A percentile compares a stretch with the other conserved stretches of the same genome.
Conservation (phyloP, 257 asterid genomes). For the Capsicum chinense region DNA sequence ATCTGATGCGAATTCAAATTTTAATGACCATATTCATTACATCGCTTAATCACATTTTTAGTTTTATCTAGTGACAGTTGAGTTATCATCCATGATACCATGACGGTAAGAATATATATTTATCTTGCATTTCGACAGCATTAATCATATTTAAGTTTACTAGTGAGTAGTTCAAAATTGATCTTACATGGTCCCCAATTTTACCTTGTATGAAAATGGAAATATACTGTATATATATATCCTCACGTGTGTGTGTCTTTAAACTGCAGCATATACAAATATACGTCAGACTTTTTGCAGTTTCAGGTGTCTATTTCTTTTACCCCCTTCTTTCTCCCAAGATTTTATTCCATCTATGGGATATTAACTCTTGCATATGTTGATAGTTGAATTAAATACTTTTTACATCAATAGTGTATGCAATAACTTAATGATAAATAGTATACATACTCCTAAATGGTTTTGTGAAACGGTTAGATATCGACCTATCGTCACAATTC, state of each 20-base stretch:
- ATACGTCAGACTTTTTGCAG: constrained; percentile 17
- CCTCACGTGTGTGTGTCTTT: constrained; percentile 33
- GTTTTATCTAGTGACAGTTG: not conserved
- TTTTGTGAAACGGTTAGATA: too few species aligned
- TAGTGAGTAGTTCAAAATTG: constrained; percentile 7
- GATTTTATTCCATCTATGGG: not conserved
- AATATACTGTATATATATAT: not conserved
- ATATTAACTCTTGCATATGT: not conserved
- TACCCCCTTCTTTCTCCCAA: not conserved
- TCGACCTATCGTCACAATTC: not conserved
- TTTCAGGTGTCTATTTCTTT: constrained; percentile 36
- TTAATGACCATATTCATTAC: too few species aligned
- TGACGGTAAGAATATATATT: not conserved
- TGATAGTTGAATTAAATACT: not conserved
- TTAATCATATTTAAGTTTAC: not conserved
- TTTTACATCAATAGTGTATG: not conserved
- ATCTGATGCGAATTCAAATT: not conserved
- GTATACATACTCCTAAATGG: not conserved
- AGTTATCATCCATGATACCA: not conserved
- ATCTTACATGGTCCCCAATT: constrained; percentile 9
- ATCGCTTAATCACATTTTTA: too few species aligned
- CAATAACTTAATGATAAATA: not conserved
- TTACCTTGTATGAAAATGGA: not conserved
- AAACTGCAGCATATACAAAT: constrained; percentile 6
- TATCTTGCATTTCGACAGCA: not conserved